Evolutionary conservation across 371 early-diverging fungal genomes (phyloP), one percentile per base, ranked within the genome.

Genomic region (Capillidium rhysosporum): DNA sequence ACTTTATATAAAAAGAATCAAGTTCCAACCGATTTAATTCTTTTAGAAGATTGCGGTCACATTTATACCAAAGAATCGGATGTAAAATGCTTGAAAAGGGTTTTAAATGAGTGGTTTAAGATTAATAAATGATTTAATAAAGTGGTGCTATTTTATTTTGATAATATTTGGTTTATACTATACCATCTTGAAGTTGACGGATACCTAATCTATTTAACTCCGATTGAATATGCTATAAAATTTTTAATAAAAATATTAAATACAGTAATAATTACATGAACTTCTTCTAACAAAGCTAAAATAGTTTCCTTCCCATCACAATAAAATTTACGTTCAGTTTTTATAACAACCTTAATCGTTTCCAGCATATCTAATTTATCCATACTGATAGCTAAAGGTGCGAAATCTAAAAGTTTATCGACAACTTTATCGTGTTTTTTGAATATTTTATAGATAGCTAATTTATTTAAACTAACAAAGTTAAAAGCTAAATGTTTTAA

Each of bases 341-440:
- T 47, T 8, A 29, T 51, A 29, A 38, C 51, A 31, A 38, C 9
- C 23, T 31, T 31, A 14, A 51, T 34, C 8, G 18, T 20, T 23
- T 51, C 51, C 18, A 20, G 23, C 21, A 31, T 25, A 21, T 20
- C 40, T 51, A 51, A 29, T n/a, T 29, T 20, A 16, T 31, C 38
- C n/a, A 12, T 18, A 18, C 23, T n/a, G 18, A 51, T 16, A 26
- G 34, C 51, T 8, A 25, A 20, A n/a, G 51, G 51, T 12, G 18
- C 18, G 4, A 51, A 34, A 10, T 30, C 40, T 40, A 40, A 25
- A 23, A 29, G 4, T 20, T 29, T 38, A 14, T 38, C 26, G 21
- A 21, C 39, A 26, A 49, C 26, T 20, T 56, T 56, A 8, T 48
- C 56, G 31, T 56, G 56, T 38, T 55, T 56, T 40, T 56, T 56